Evolutionary conservation across 805 yeast genomes (phyloP), one percentile per base, ranked within the genome.

Genomic region (Candida glaebosa): DNA sequence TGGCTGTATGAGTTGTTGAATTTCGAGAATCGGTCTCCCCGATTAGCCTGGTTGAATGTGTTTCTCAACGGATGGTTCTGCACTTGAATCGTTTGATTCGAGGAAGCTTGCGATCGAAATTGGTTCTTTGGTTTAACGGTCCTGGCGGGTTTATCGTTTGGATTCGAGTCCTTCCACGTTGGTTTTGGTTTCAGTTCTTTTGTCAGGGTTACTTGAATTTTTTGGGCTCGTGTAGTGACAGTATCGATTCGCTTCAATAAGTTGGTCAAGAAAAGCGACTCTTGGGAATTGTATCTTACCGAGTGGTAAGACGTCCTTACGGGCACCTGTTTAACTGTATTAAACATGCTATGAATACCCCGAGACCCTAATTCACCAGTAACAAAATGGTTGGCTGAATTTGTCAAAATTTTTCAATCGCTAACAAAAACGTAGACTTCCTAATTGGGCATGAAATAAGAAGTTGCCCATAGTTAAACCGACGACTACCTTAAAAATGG

Each of bases 161-260:
- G 9, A 7, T 22, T 22, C 6, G 26, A 6, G 6, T 22, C 26
- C 14, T 28, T 16, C 9, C 16, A 5, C 14, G 5, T 6, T 6
- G n/a, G 31, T 28, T 28, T 28, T 12, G 28, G 28, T 24, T 24
- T 24, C 10, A 24, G 12, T 8, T 24, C 28, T 24, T 24, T 8
- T 24, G 10, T 24, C 12, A 8, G 12, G 28, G 28, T n/a, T 24
- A 24, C 28, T 24, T 24, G 10, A 6, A 28, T 12, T 5, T 10
- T 28, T 28, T 28, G 31, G 9, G 38, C 42, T 34, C 41, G 52
- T 40, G 53, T 41, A 30, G 60, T 61, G 45, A 63, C 61, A 24
- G 42, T 42, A 40, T 68, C 71, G 41, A 68, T 61, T 48, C 71
- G 56, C 35, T 57, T 57, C 54, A 68, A 61, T 44, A 68, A 54